Conservation (phyloP, 129 eudicot species). For the Silybum marianum region DNA sequence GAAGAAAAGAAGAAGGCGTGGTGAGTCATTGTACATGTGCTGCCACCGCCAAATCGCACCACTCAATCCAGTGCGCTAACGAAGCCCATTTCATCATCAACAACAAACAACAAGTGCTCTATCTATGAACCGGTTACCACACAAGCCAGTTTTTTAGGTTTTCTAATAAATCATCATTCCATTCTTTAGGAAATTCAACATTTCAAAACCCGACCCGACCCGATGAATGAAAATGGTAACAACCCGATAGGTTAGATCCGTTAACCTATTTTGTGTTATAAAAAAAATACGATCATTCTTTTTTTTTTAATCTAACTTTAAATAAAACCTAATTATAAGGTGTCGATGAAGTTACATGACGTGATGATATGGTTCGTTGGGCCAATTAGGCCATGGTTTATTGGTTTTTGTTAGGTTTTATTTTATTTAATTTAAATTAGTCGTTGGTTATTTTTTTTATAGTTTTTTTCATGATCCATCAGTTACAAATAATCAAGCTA, state of each 20-base stretch:
- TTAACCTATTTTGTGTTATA: neutral
- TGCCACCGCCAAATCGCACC: constrained; percentile 29
- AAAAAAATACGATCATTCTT: neutral
- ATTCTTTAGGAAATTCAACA: too few relatives aligned
- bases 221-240: neutral
- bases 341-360: neutral
- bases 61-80: constrained; percentile 6
- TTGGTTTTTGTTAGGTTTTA: neutral
- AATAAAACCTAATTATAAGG: neutral
- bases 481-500: neutral
- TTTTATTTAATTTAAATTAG: neutral
- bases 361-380: neutral
- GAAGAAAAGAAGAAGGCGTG: constrained; percentile 16
- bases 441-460: neutral
- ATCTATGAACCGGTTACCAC: neutral
- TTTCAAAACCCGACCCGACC: neutral
- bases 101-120: constrained; percentile 4
- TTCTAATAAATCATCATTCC: neutral
- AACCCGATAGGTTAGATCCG: neutral
- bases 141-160: neutral
- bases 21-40: constrained; percentile 33
- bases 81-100: constrained; percentile 21
- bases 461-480: neutral
- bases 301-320: neutral
- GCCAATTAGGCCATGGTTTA: neutral